Evolutionary conservation across 805 yeast genomes (phyloP).

Genomic region (Metschnikowia koreensis): DNA sequence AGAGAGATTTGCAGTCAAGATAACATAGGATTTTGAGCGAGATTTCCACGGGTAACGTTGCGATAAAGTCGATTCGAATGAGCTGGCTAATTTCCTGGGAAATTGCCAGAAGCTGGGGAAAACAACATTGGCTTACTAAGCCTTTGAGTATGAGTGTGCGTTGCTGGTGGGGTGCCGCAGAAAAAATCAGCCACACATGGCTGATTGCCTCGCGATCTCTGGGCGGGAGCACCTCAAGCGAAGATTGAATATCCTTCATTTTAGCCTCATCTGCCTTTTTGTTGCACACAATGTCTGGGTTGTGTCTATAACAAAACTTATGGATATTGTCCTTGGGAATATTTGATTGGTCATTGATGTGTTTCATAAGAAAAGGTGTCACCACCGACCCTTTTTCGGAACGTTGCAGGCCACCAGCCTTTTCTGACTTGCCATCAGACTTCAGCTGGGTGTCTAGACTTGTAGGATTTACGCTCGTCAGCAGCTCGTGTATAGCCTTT

Average conservation of each 20-base stretch:
- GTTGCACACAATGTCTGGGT: slow-evolving; percentile 79
- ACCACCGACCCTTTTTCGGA: slow-evolving; percentile 25
- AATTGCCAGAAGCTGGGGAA: slow-evolving; percentile 87
- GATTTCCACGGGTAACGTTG: slow-evolving; percentile 81
- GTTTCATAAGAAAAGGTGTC: slow-evolving; percentile 42
- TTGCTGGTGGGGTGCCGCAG: slow-evolving; percentile 65
- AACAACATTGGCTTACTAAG: slow-evolving; percentile 83
- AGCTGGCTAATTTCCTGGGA: slow-evolving; percentile 75
- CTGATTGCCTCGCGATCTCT: slow-evolving; percentile 74
- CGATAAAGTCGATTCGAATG: slow-evolving; percentile 84
- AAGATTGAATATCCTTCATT: slow-evolving; percentile 61
- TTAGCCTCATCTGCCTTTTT: slow-evolving; percentile 62
- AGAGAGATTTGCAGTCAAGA: slow-evolving; percentile 88
- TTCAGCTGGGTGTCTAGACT: neutral
- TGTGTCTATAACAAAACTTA: slow-evolving; percentile 86
- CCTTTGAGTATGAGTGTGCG: slow-evolving; percentile 80
- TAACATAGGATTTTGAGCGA: slow-evolving; percentile 83
- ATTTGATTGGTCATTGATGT: slow-evolving; percentile 40
- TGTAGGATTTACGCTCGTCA: neutral
- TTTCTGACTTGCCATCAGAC: neutral
- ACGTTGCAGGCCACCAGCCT: neutral
- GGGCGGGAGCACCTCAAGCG: slow-evolving; percentile 58
- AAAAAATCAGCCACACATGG: slow-evolving; percentile 81
- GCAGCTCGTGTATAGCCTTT: neutral
- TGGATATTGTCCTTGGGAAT: slow-evolving; percentile 54